A percentile compares a stretch with the other conserved stretches of the same genome.
Evolutionary conservation across 2,329 filamentous ascomycete species (phyloP).

Genomic region (Talaromyces atroroseus): DNA sequence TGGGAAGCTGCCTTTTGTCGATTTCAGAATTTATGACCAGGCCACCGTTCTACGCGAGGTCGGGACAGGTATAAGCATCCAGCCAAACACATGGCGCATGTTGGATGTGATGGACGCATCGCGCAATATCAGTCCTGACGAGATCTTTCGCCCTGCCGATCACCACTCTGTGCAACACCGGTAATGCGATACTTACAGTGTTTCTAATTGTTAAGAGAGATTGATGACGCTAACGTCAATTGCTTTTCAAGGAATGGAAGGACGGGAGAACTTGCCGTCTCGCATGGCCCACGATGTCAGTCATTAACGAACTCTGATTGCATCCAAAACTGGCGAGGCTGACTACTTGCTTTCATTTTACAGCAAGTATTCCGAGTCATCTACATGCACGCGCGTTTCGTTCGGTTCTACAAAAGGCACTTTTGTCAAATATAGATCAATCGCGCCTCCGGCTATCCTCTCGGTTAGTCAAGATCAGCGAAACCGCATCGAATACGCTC

Average conservation of each 20-base stretch:
- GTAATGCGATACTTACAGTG: not conserved
- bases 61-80: constrained; percentile 13
- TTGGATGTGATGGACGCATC: constrained; percentile 10
- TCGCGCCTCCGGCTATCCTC: not conserved
- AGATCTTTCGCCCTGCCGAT: not conserved
- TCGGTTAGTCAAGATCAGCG: not conserved
- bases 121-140: constrained; percentile 3
- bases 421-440: not conserved
- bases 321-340: not conserved
- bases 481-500: not conserved
- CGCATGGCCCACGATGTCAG: constrained; percentile 1
- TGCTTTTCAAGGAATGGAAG: not conserved
- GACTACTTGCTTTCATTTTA: not conserved
- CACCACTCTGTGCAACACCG: constrained; percentile 5
- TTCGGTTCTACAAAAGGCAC: constrained; percentile 1
- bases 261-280: not conserved
- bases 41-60: constrained; percentile 10
- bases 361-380: not conserved
- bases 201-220: not conserved
- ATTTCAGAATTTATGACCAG: constrained; percentile 6
- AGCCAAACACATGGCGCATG: constrained; percentile 13
- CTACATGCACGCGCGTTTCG: constrained; percentile 1
- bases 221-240: not conserved
- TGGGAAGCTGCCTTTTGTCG: constrained; percentile 2
- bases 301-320: not conserved